Conservation (phyloP, 1,284 basidiomycete species). For the Microbotryum saponariae region DNA sequence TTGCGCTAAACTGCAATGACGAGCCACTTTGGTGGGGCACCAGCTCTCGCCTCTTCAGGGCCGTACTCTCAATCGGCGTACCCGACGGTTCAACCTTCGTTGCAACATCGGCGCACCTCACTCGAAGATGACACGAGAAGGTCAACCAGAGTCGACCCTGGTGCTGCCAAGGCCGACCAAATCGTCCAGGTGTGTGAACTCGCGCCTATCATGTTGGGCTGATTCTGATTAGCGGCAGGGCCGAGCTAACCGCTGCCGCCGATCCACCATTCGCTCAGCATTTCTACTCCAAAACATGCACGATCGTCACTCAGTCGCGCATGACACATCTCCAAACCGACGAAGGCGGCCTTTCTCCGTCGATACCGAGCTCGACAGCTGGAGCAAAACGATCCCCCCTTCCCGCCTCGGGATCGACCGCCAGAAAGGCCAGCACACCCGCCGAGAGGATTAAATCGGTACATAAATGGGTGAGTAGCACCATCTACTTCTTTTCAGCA, state of each 20-base stretch:
- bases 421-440: too few species aligned
- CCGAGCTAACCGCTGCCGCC: not conserved
- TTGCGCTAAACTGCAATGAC: too few species aligned
- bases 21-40: too few species aligned
- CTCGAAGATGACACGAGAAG: not conserved
- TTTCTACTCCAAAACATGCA: constrained; percentile 41
- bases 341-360: not conserved
- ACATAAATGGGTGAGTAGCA: constrained; percentile 19
- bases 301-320: constrained; percentile 38
- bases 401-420: too few species aligned
- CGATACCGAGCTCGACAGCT: not conserved
- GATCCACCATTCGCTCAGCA: constrained; percentile 33
- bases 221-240: too few species aligned
- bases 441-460: not conserved
- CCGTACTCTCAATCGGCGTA: too few species aligned
- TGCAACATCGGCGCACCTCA: not conserved
- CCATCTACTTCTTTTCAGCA: too few species aligned
- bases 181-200: constrained; percentile 25
- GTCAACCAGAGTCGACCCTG: not conserved
- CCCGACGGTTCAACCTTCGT: too few species aligned
- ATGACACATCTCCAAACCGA: constrained; percentile 29
- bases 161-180: constrained; percentile 20
- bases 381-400: too few species aligned
- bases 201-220: not conserved
- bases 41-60: too few species aligned